phyloP scores from a whole-genome alignment of 768 basidiomycete genomes.

The Trametes punicea region DNA sequence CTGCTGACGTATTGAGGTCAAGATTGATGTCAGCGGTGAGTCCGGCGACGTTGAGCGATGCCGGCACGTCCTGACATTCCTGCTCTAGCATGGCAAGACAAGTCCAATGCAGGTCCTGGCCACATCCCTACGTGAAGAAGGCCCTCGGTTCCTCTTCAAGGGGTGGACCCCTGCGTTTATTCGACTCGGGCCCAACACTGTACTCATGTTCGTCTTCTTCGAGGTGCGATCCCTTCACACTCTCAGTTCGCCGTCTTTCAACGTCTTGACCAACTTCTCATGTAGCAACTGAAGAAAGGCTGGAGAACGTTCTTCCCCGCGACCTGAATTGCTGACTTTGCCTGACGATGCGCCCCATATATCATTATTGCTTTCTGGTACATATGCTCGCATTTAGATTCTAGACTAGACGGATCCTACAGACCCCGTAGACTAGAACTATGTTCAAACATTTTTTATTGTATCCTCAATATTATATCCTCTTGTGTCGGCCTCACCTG shows the following conservation, averaged over 20 bases:
- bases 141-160: slow-evolving; percentile 75
- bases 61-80: slow-evolving; percentile 4
- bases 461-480: background rate
- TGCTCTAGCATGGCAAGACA: slow-evolving; percentile 46
- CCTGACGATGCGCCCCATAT: background rate
- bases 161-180: slow-evolving; percentile 90
- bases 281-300: slow-evolving; percentile 66
- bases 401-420: slow-evolving; percentile 16
- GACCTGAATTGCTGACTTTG: slow-evolving; percentile 7
- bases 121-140: slow-evolving; percentile 67
- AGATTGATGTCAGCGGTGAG: slow-evolving; percentile 75
- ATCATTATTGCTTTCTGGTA: slow-evolving; percentile 15
- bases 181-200: slow-evolving; percentile 79
- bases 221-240: slow-evolving; percentile 47
- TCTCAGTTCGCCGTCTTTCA: background rate
- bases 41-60: background rate
- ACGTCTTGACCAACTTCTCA: background rate
- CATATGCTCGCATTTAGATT: slow-evolving; percentile 7
- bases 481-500: no score
- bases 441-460: background rate
- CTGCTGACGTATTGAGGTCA: slow-evolving; percentile 73
- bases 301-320: slow-evolving; percentile 41
- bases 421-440: slow-evolving; percentile 15
- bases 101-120: slow-evolving; percentile 50
- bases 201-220: slow-evolving; percentile 82